phyloP scores from a whole-genome alignment of 2,329 filamentous ascomycete species.

The Dothidotthia symphoricarpi region DNA sequence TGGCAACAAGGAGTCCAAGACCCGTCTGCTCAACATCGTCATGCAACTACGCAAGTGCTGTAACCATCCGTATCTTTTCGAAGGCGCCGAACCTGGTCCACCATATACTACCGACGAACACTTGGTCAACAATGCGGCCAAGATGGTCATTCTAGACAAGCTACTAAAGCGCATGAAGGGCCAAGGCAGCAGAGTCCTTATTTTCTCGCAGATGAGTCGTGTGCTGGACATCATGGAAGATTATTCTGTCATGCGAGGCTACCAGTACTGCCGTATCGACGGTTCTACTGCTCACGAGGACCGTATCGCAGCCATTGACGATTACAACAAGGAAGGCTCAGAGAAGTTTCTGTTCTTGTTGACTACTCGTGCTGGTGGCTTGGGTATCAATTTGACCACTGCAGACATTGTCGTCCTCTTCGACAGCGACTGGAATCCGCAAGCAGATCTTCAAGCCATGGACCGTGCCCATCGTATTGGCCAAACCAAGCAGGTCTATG shows the following conservation, averaged over 20 bases:
- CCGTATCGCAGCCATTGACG: constrained; percentile 94
- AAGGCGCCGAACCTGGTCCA: constrained; percentile 93
- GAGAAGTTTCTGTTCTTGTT: constrained; percentile 89
- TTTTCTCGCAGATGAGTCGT: constrained; percentile 99
- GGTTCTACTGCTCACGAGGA: constrained; percentile 96
- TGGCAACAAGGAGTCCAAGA: constrained; percentile 97
- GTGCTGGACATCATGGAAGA: constrained; percentile 95
- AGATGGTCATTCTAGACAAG: constrained; percentile 96
- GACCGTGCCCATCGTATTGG: constrained; percentile 97
- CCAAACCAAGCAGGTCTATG: constrained; percentile 95
- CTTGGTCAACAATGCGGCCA: constrained; percentile 86
- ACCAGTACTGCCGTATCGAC: constrained; percentile 96
- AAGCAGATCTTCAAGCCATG: constrained; percentile 98
- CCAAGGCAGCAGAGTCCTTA: constrained; percentile 91
- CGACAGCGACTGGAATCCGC: constrained; percentile 98
- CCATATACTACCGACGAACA: constrained; percentile 99
- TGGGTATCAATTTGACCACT: constrained; percentile 93
- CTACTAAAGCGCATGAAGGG: constrained; percentile 77
- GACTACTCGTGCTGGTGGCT: constrained; percentile 89
- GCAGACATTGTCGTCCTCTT: constrained; percentile 96
- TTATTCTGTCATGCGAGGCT: constrained; percentile 93
- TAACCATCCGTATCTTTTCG: constrained; percentile 97
- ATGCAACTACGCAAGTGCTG: constrained; percentile 99
- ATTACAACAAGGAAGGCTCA: constrained; percentile 93
- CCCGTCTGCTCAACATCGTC: constrained; percentile 93